Conservation (phyloP, 331 rosid species). For the Rosa hybrid region DNA sequence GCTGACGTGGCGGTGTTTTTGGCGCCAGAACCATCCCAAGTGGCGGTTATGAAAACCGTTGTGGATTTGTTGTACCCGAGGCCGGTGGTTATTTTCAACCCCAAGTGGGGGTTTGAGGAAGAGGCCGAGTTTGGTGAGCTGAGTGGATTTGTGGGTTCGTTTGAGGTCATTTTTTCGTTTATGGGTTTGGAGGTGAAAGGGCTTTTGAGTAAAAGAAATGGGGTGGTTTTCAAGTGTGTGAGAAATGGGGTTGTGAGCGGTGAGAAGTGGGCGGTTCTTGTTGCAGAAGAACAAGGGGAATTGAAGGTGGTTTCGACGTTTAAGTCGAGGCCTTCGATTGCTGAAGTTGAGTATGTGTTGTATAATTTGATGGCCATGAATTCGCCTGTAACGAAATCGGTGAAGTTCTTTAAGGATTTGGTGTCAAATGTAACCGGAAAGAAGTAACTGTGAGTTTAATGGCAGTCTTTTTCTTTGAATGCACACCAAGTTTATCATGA, state of each 20-base stretch:
- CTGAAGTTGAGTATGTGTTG: constrained; percentile 80
- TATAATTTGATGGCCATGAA: constrained; percentile 89
- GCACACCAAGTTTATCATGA: neutral
- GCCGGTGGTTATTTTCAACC: constrained; percentile 84
- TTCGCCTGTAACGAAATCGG: constrained; percentile 85
- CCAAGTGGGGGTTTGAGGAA: constrained; percentile 82
- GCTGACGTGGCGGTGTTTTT: constrained; percentile 69
- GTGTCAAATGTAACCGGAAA: constrained; percentile 83
- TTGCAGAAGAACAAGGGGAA: constrained; percentile 76
- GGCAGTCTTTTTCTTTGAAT: neutral
- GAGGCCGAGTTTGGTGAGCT: constrained; percentile 63
- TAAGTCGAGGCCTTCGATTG: constrained; percentile 60
- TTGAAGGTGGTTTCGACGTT: constrained; percentile 61
- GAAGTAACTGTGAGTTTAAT: constrained; percentile 41
- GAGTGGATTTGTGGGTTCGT: constrained; percentile 64
- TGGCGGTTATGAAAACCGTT: constrained; percentile 42
- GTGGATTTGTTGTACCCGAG: constrained; percentile 60
- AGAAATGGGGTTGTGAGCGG: constrained; percentile 88
- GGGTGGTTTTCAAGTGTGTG: constrained; percentile 73
- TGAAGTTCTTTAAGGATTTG: constrained; percentile 73
- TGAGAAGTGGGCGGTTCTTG: constrained; percentile 81
- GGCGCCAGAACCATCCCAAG: constrained; percentile 56
- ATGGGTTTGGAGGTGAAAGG: constrained; percentile 90
- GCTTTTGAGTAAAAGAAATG: constrained; percentile 70
- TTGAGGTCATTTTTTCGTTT: constrained; percentile 84